Evolutionary conservation across 1,284 basidiomycete species (phyloP), one percentile per base, ranked within the genome.

Genomic region (Vanrija sp.): DNA sequence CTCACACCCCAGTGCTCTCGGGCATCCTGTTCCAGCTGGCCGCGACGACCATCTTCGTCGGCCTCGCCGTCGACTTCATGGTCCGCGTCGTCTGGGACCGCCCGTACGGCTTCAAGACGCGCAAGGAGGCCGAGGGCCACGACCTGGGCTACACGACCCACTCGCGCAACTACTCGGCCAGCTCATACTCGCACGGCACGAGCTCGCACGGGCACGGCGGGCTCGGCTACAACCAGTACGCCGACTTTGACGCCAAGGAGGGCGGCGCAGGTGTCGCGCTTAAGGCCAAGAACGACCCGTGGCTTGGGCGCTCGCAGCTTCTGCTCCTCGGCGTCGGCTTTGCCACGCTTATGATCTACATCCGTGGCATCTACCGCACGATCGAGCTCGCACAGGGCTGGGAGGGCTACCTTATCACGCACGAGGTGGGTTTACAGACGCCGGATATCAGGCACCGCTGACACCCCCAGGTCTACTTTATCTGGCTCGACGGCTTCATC

Each of bases 361-460:
- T 87, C 63, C 85, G 86, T 59, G 87, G 84, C 38, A 72, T 81
- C 5, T 88, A 83, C 72, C 82, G 87, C 68, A 82, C 83, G 3
- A 78, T 83, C 25, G 86, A 88, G 63, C 78, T 85, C 39, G 82
- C 83, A 2, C 76, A 87, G 71, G 86, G 86, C 19, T 86, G 80
- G 72, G 64, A 71, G 21, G 86, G 86, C 3, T 73, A 76, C 43
- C 79, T 87, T n/a, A 80, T 83, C 19, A 85, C 81, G 1, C 80
- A 80, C 19, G 84, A 86, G 69, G 34, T 14, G 12, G 12, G 29
- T 34, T 3, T n/a, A n/a, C 3, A 12, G 29, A 6, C 29, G 29
- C 29, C 6, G 10, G 6, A 10, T 10, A 5, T 8, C 26, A 28
- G 28, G 28, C 28, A 28, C 28, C 28, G 6, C 28, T 28, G 10